phyloP scores from a whole-genome alignment of 1,284 basidiomycete genomes.

The Fomes fomentarius region DNA sequence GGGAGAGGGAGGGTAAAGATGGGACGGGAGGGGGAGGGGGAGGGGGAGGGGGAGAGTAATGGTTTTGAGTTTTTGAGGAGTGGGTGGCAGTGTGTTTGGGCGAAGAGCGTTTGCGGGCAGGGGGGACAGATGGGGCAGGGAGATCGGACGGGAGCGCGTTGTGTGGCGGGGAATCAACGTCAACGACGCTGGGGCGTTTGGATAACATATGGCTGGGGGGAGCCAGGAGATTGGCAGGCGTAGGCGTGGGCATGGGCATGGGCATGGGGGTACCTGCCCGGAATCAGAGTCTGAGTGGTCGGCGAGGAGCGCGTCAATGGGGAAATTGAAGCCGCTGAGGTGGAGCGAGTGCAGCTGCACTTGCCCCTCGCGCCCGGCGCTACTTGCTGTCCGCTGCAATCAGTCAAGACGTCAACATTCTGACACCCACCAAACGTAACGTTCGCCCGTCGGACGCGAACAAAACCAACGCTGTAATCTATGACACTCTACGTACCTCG shows the following conservation, averaged over 20 bases:
- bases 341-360: constrained; percentile 22
- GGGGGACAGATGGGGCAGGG: constrained; percentile 8
- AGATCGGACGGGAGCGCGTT: not conserved
- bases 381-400: constrained; percentile 1
- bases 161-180: constrained; percentile 1
- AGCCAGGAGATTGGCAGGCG: not conserved
- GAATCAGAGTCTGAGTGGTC: not conserved
- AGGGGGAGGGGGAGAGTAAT: not conserved
- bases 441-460: not conserved
- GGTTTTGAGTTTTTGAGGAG: not conserved
- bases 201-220: constrained; percentile 3
- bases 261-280: not conserved
- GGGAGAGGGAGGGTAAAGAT: not conserved
- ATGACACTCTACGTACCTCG: constrained; percentile 7
- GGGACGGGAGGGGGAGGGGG: not conserved
- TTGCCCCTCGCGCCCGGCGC: constrained; percentile 1
- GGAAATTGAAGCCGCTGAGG: constrained; percentile 23
- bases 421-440: not conserved
- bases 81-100: not conserved
- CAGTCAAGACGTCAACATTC: constrained; percentile 5
- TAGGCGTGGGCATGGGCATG: not conserved
- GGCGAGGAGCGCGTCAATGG: constrained; percentile 17
- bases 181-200: constrained; percentile 4
- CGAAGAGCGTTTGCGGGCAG: not conserved
- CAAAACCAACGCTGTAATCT: not conserved